phyloP scores from a whole-genome alignment of 768 basidiomycete genomes.

The Collybia mongolica region DNA sequence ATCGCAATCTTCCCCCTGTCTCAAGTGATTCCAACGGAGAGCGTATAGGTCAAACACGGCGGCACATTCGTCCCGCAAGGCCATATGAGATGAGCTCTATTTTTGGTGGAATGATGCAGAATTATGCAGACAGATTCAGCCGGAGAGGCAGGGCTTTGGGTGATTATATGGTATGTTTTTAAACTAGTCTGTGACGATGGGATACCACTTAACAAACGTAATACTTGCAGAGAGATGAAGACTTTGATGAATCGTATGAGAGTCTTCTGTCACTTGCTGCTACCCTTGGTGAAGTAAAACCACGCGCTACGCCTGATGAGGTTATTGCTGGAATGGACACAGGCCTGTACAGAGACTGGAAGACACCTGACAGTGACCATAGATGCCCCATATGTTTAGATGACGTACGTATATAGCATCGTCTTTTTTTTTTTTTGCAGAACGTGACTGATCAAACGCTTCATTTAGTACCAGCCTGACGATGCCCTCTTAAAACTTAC shows the following conservation, averaged over 20 bases:
- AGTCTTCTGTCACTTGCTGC: constrained; percentile 56
- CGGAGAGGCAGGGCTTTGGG: constrained; percentile 29
- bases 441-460: constrained; percentile 5
- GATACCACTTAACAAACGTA: background rate
- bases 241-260: constrained; percentile 78
- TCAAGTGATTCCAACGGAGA: no score
- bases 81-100: constrained; percentile 8
- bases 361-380: constrained; percentile 59
- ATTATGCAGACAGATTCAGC: constrained; percentile 10
- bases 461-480: constrained; percentile 56
- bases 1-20: no score
- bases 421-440: constrained; percentile 1
- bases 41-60: no score
- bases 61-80: no score
- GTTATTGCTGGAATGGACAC: constrained; percentile 60
- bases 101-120: constrained; percentile 12
- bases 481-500: constrained; percentile 66
- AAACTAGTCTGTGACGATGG: constrained; percentile 1
- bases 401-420: constrained; percentile 51
- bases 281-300: constrained; percentile 66
- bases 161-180: constrained; percentile 51
- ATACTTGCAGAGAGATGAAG: constrained; percentile 62
- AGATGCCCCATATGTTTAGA: constrained; percentile 86
- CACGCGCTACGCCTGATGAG: constrained; percentile 60
- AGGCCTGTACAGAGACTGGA: constrained; percentile 69